Evolutionary conservation across 371 early-diverging fungal genomes (phyloP).

Genomic region (Lichtheimia ramosa): DNA sequence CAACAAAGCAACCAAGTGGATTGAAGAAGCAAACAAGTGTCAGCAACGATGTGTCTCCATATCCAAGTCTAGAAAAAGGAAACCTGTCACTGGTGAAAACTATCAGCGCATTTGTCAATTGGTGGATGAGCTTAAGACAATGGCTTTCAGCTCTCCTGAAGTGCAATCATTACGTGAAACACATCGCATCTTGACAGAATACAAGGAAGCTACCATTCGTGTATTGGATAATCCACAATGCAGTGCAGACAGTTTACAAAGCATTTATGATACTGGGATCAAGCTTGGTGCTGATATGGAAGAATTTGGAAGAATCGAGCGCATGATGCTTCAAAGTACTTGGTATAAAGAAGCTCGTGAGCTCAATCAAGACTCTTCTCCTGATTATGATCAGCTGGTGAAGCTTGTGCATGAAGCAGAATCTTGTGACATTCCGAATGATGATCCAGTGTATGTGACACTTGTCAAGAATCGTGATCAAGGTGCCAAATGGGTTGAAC

Average conservation of each 20-base stretch:
- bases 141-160: conserved; percentile 19
- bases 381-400: conserved; percentile 8
- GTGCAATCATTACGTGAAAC: conserved; percentile 11
- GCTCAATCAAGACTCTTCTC: background rate
- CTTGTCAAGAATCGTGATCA: conserved; percentile 6
- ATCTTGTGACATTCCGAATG: background rate
- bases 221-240: background rate
- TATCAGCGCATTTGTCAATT: conserved; percentile 11
- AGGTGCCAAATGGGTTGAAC: conserved; percentile 13
- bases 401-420: conserved; percentile 13
- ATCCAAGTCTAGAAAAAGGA: conserved; percentile 6
- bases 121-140: conserved; percentile 8
- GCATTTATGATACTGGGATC: conserved; percentile 6
- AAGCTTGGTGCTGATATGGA: conserved; percentile 17
- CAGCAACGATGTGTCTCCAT: background rate
- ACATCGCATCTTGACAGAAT: conserved; percentile 5
- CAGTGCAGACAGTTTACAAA: conserved; percentile 3
- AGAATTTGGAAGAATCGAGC: conserved; percentile 15
- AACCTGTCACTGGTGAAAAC: conserved; percentile 5
- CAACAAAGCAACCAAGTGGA: conserved; percentile 14
- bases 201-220: background rate
- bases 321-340: conserved; percentile 4
- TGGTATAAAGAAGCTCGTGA: conserved; percentile 14
- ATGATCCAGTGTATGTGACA: conserved; percentile 2
- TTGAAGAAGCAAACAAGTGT: conserved; percentile 19